A percentile compares a stretch with the other conserved stretches of the same genome.
phyloP scores from a whole-genome alignment of 495 filamentous ascomycete genomes.

The Bombardia bombarda region DNA sequence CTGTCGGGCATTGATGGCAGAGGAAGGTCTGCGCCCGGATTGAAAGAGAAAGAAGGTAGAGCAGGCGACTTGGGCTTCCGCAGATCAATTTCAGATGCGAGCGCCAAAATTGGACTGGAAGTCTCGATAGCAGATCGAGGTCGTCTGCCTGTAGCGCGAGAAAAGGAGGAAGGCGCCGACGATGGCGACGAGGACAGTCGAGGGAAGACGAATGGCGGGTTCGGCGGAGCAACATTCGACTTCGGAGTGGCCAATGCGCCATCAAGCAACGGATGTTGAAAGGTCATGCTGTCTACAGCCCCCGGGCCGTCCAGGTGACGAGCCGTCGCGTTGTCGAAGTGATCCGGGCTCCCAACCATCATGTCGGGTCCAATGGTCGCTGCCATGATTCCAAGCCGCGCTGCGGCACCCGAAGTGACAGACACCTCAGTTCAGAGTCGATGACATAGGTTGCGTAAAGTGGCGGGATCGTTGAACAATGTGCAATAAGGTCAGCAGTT shows the following conservation, averaged over 20 bases:
- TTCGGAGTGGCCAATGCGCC: slow-evolving; percentile 25
- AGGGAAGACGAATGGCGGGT: slow-evolving; percentile 68
- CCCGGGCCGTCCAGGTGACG: slow-evolving; percentile 3
- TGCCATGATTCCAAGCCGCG: slow-evolving; percentile 42
- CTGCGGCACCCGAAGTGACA: slow-evolving; percentile 36
- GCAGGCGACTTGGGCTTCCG: slow-evolving; percentile 29
- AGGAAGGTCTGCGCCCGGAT: slow-evolving; percentile 39
- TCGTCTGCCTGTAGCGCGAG: slow-evolving; percentile 35
- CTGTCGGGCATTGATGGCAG: slow-evolving; percentile 14
- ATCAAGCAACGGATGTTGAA: slow-evolving; percentile 8
- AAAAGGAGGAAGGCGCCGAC: slow-evolving; percentile 39
- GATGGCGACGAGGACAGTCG: slow-evolving; percentile 37
- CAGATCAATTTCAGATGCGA: no score
- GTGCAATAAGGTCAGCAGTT: slow-evolving; percentile 1
- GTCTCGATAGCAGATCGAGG: slow-evolving; percentile 42
- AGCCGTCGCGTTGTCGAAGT: slow-evolving; percentile 14
- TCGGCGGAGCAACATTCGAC: slow-evolving; percentile 48
- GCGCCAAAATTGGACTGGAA: no score
- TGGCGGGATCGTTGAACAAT: background rate
- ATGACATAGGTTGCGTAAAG: slow-evolving; percentile 30
- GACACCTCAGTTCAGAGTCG: slow-evolving; percentile 24
- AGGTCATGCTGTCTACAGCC: slow-evolving; percentile 12
- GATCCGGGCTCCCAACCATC: slow-evolving; percentile 23
- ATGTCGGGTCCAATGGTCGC: slow-evolving; percentile 28
- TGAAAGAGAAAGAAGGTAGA: slow-evolving; percentile 60